A percentile compares a stretch with the other conserved stretches of the same genome.
These are phyloP conservation scores for Hypomyces perniciosus DNA, from an alignment of 2,329 filamentous ascomycete species.

Conservation along the genomic window DNA sequence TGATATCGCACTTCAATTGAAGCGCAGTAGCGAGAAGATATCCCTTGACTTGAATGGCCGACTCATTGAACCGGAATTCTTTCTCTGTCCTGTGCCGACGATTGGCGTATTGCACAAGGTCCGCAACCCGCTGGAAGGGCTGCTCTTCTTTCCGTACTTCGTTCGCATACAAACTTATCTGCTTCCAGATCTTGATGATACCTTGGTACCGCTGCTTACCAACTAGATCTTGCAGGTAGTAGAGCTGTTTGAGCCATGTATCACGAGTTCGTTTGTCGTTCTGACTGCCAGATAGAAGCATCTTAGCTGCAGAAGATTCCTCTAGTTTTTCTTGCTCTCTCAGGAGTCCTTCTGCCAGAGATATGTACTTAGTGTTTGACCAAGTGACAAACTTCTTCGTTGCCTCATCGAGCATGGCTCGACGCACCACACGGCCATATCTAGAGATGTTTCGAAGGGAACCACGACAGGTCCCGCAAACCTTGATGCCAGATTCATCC, in stretches of 20 bases:
- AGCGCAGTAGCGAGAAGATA: slow-evolving; percentile 38
- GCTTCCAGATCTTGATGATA: slow-evolving; percentile 5
- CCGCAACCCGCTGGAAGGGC: slow-evolving; percentile 40
- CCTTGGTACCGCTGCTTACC: slow-evolving; percentile 4
- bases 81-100: slow-evolving; percentile 18
- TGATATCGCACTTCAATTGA: slow-evolving; percentile 41
- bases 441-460: slow-evolving; percentile 50
- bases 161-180: slow-evolving; percentile 5
- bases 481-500: slow-evolving; percentile 38
- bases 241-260: slow-evolving; percentile 3
- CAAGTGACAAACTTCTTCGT: slow-evolving; percentile 59
- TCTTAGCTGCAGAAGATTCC: too few species aligned
- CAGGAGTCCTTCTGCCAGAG: slow-evolving; percentile 1
- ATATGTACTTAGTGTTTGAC: slow-evolving; percentile 29
- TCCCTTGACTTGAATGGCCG: slow-evolving; percentile 29
- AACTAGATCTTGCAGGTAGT: neutral
- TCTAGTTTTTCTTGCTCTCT: too few species aligned
- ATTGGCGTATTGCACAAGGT: slow-evolving; percentile 37
- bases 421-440: slow-evolving; percentile 56
- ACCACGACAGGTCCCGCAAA: slow-evolving; percentile 53
- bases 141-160: slow-evolving; percentile 41
- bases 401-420: slow-evolving; percentile 54
- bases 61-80: slow-evolving; percentile 30
- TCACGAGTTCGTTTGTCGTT: slow-evolving; percentile 7
- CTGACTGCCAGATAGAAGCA: too few species aligned